A percentile compares a stretch with the other conserved stretches of the same genome.
phyloP scores from a whole-genome alignment of 345 rosid species.

The Barbarea vulgaris region DNA sequence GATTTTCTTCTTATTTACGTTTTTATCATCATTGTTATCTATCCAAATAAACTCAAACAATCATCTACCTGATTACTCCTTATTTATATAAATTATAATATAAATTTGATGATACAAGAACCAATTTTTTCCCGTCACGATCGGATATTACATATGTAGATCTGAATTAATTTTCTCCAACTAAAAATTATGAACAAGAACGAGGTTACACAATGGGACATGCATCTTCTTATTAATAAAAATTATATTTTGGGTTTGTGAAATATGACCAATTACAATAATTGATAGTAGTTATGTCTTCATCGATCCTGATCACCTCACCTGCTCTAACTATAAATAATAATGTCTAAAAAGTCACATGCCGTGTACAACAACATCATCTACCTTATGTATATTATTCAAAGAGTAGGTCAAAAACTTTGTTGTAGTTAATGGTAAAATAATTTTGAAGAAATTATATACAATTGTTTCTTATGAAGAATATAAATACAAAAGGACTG shows the following conservation, averaged over 20 bases:
- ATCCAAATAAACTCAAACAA: too few species aligned
- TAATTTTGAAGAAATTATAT: background rate
- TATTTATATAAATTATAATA: too few species aligned
- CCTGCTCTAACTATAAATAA: slow-evolving; percentile 36
- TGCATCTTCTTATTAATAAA: background rate
- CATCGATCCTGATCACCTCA: slow-evolving; percentile 34
- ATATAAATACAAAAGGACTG: slow-evolving; percentile 7
- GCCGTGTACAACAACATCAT: slow-evolving; percentile 25
- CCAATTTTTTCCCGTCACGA: too few species aligned
- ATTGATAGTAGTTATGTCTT: slow-evolving; percentile 33
- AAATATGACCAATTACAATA: slow-evolving; percentile 32
- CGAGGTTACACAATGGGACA: too few species aligned
- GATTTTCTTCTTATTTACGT: too few species aligned
- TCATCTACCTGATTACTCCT: too few species aligned
- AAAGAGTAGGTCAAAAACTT: slow-evolving; percentile 28
- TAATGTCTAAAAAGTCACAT: slow-evolving; percentile 29
- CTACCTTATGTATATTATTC: slow-evolving; percentile 34
- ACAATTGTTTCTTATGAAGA: background rate
- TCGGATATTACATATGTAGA: too few species aligned
- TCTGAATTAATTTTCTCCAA: too few species aligned
- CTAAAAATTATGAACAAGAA: too few species aligned
- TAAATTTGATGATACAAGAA: too few species aligned
- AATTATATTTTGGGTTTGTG: background rate
- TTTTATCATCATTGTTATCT: too few species aligned
- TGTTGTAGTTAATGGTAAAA: background rate